Conservation (phyloP, 306 rosid species). For the Rosa lucieae region DNA sequence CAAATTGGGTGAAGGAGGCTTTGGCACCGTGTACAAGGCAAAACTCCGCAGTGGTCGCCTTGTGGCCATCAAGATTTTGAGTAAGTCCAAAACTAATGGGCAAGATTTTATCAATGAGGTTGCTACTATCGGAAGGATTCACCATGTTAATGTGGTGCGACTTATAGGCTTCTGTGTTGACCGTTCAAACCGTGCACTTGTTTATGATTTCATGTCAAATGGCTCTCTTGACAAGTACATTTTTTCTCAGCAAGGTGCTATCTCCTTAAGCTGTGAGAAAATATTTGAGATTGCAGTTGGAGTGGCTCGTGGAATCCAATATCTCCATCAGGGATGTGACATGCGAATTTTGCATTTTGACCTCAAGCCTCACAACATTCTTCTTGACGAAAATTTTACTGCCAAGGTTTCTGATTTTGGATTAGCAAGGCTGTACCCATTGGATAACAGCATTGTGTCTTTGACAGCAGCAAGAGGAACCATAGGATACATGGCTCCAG, state of each 20-base stretch:
- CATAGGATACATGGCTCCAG: background rate
- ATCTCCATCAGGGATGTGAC: background rate
- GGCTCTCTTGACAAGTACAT: background rate
- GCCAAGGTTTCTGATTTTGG: background rate
- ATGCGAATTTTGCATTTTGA: background rate
- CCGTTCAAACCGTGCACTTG: background rate
- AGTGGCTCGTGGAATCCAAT: background rate
- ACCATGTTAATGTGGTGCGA: background rate
- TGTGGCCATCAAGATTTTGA: constrained; percentile 5
- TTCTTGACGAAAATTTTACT: background rate
- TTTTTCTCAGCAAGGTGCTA: background rate
- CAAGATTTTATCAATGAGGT: constrained; percentile 2
- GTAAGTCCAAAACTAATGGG: background rate
- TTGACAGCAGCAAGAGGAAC: constrained; percentile 4
- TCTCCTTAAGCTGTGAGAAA: background rate
- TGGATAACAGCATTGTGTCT: background rate
- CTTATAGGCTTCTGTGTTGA: background rate
- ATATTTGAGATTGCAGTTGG: constrained; percentile 4
- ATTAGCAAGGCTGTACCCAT: background rate
- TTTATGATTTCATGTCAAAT: background rate
- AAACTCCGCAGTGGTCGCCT: background rate
- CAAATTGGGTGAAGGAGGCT: background rate
- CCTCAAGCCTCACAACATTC: constrained; percentile 8
- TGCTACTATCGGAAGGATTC: background rate
- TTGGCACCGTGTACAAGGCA: background rate